Conservation (phyloP, 495 filamentous ascomycete species). For the Daldinia caldariorum region DNA sequence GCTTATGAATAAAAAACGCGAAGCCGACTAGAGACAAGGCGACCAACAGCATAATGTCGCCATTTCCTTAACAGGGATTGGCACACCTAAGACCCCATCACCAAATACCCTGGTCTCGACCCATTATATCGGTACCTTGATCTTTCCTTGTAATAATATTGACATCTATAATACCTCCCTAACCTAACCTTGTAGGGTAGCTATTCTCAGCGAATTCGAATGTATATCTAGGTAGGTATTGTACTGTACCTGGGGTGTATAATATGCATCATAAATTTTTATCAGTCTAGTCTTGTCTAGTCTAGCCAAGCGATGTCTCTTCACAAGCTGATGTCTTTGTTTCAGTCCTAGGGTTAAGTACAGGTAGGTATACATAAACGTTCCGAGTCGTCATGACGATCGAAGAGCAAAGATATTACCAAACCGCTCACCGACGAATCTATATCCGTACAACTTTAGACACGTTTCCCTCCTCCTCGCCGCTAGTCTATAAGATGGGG, state of each 20-base stretch:
- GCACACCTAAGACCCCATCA: background rate
- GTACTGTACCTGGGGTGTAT: no score
- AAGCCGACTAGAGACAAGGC: background rate
- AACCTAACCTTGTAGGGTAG: no score
- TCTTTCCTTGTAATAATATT: background rate
- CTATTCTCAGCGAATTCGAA: background rate
- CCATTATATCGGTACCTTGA: constrained; percentile 3
- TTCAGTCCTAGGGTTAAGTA: background rate
- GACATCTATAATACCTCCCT: no score
- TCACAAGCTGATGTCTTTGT: background rate
- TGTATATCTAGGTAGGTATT: no score
- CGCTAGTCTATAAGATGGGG: constrained; percentile 4
- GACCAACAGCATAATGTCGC: background rate
- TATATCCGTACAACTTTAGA: constrained; percentile 19
- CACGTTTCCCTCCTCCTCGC: constrained; percentile 22
- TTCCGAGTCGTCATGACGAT: constrained; percentile 4
- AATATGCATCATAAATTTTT: background rate
- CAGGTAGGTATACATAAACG: background rate
- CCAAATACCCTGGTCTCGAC: background rate
- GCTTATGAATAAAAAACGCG: background rate
- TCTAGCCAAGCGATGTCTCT: background rate
- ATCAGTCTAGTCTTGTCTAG: no score
- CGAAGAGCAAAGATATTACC: constrained; percentile 6
- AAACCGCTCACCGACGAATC: constrained; percentile 26
- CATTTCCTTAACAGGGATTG: background rate